Evolutionary conservation across 1,284 basidiomycete species (phyloP).

Genomic region (Peniophora sp.): DNA sequence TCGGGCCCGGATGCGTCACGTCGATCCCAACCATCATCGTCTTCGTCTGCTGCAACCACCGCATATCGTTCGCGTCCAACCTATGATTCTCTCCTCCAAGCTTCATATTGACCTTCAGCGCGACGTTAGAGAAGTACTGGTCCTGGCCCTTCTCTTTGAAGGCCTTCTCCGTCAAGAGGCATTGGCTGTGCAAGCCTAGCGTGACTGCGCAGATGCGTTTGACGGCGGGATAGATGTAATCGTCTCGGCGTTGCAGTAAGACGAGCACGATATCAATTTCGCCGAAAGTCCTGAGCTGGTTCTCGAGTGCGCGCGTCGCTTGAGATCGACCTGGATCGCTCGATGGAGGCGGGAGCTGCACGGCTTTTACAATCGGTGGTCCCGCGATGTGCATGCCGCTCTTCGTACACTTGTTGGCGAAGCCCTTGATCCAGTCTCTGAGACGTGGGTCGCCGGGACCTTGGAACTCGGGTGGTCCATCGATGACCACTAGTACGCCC

Average conservation of each 20-base stretch:
- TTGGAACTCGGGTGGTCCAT: slow-evolving; percentile 27
- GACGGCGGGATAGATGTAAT: slow-evolving; percentile 67
- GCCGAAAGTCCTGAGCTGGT: slow-evolving; percentile 26
- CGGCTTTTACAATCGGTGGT: slow-evolving; percentile 22
- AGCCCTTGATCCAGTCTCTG: slow-evolving; percentile 34
- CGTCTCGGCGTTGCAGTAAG: slow-evolving; percentile 53
- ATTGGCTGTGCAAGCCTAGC: slow-evolving; percentile 60
- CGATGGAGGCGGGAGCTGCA: slow-evolving; percentile 17
- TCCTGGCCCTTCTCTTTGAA: slow-evolving; percentile 49
- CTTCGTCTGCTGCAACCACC: slow-evolving; percentile 53
- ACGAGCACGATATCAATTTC: slow-evolving; percentile 51
- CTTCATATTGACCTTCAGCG: slow-evolving; percentile 61
- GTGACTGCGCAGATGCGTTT: slow-evolving; percentile 66
- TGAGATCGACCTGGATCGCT: slow-evolving; percentile 33
- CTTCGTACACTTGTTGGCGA: slow-evolving; percentile 38
- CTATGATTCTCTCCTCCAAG: slow-evolving; percentile 71
- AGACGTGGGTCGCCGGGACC: slow-evolving; percentile 35
- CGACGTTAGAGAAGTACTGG: slow-evolving; percentile 73
- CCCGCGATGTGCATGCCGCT: slow-evolving; percentile 47
- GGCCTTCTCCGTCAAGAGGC: slow-evolving; percentile 58
- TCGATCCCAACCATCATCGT: slow-evolving; percentile 81
- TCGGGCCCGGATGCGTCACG: slow-evolving; percentile 64
- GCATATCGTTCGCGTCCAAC: slow-evolving; percentile 45
- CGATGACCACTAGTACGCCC: slow-evolving; percentile 54
- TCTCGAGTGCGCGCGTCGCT: slow-evolving; percentile 33